phyloP scores from a whole-genome alignment of 2,329 filamentous ascomycete species.

The Aureobasidium sp. region DNA sequence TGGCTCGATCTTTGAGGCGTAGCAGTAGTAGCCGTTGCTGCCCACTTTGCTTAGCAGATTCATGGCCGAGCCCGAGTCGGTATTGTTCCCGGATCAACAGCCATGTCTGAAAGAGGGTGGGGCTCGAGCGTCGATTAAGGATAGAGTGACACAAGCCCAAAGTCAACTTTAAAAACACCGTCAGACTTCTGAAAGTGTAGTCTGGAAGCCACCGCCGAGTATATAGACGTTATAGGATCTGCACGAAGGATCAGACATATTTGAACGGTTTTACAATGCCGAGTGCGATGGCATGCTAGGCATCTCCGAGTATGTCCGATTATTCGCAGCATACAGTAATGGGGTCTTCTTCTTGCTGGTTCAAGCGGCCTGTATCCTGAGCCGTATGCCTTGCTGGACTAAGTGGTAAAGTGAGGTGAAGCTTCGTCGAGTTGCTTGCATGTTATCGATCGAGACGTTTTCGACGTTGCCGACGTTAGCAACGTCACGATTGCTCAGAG shows the following conservation, averaged over 20 bases:
- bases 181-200: background rate
- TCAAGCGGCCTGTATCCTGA: background rate
- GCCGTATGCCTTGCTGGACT: too few relatives aligned
- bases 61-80: background rate
- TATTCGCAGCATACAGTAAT: too few relatives aligned
- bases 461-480: background rate
- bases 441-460: background rate
- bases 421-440: background rate
- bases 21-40: background rate
- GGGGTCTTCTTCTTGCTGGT: background rate
- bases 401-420: too few relatives aligned
- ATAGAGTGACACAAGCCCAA: conserved; percentile 6
- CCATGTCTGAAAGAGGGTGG: background rate
- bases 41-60: background rate
- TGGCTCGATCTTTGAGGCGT: background rate
- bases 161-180: background rate
- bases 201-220: background rate
- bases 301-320: background rate
- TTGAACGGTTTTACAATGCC: background rate
- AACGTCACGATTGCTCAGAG: background rate
- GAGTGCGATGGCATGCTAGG: background rate
- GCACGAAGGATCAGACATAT: background rate
- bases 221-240: background rate
- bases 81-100: background rate
- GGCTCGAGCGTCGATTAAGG: background rate